Percentiles rank a stretch among this genome's conserved stretches.
Evolutionary conservation across 140 eudicot genomes (phyloP).

Genomic region (Oenanthe javanica): DNA sequence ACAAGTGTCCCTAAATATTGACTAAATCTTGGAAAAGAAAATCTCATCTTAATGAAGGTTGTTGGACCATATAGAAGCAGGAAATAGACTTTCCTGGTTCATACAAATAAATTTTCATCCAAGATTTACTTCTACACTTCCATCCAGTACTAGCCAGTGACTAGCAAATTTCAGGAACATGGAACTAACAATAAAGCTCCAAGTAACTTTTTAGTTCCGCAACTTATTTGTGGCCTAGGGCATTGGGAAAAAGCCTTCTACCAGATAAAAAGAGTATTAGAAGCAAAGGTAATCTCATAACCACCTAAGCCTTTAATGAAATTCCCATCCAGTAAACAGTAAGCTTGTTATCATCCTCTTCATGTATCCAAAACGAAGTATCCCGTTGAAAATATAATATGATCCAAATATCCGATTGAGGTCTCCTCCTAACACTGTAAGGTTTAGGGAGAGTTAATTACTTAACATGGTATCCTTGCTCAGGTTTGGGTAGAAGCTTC

Average conservation of each 20-base stretch:
- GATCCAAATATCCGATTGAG: background rate
- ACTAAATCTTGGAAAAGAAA: background rate
- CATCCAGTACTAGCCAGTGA: background rate
- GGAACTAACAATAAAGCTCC: background rate
- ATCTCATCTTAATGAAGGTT: background rate
- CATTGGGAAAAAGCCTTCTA: background rate
- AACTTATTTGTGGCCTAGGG: background rate
- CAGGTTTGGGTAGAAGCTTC: background rate
- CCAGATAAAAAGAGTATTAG: background rate
- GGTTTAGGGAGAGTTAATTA: background rate
- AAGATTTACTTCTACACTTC: background rate
- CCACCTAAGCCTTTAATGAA: background rate
- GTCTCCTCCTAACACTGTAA: background rate
- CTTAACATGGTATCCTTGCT: background rate
- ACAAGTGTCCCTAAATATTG: background rate
- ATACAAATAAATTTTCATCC: background rate
- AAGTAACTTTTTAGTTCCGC: background rate
- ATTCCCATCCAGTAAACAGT: background rate
- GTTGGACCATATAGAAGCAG: background rate
- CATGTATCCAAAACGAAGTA: background rate
- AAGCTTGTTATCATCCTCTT: background rate
- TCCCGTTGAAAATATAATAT: background rate
- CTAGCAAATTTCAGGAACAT: background rate
- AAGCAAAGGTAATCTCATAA: background rate
- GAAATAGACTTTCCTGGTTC: background rate